These are phyloP conservation scores for Solanum virginianum DNA, from an alignment of 257 asterid genomes.

Conservation along the genomic window DNA sequence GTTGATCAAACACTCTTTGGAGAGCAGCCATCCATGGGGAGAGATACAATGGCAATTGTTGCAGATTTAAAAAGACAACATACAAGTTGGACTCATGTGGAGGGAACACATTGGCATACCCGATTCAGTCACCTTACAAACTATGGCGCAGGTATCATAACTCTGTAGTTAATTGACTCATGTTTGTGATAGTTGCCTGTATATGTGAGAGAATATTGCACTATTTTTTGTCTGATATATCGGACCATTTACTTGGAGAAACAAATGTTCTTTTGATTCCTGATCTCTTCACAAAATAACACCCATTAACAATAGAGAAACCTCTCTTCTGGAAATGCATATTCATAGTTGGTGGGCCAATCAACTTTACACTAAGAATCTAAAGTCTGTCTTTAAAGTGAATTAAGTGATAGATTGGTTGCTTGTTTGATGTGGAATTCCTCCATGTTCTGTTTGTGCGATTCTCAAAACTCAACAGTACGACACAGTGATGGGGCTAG, in stretches of 20 bases:
- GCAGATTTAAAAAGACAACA: conserved; percentile 72
- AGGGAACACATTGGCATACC: conserved; percentile 91
- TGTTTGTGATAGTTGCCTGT: not conserved
- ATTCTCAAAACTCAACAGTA: not conserved
- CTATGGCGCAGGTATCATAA: conserved; percentile 80
- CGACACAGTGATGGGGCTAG: not conserved
- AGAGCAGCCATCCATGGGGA: conserved; percentile 33
- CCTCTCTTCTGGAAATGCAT: too few species aligned
- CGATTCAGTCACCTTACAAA: conserved; percentile 83
- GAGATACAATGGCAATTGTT: conserved; percentile 41
- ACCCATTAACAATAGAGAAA: too few species aligned
- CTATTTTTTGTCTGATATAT: not conserved
- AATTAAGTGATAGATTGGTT: not conserved
- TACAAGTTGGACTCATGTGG: conserved; percentile 76
- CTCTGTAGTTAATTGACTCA: not conserved
- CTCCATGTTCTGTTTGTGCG: not conserved
- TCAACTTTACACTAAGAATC: not conserved
- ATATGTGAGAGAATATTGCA: not conserved
- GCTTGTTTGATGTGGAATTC: not conserved
- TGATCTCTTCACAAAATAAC: too few species aligned
- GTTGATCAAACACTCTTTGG: conserved; percentile 77
- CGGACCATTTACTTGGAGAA: too few species aligned
- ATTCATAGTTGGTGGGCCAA: not conserved
- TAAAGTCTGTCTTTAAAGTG: not conserved
- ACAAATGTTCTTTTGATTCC: too few species aligned